These are phyloP conservation scores for Prillingera fragicola DNA, from an alignment of 1,284 basidiomycete genomes.

Conservation along the genomic window DNA sequence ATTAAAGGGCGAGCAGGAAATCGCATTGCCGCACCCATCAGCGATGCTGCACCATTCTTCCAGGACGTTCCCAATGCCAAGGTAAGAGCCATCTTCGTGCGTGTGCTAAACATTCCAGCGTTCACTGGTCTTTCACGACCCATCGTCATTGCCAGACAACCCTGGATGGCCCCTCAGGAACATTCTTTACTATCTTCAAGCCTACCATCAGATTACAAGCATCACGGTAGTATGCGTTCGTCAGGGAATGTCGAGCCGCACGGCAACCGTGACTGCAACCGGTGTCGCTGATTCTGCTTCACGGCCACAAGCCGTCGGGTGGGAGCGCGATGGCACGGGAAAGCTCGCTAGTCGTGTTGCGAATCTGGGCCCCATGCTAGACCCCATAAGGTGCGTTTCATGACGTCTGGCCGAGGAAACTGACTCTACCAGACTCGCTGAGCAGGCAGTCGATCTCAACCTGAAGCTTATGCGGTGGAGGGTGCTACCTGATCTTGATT, in stretches of 20 bases:
- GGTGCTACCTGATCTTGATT: constrained; percentile 79
- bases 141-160: constrained; percentile 67
- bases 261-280: no score
- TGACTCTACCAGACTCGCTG: constrained; percentile 62
- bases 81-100: constrained; percentile 35
- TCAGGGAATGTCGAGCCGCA: constrained; percentile 37
- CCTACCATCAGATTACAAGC: constrained; percentile 51
- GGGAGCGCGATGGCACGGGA: constrained; percentile 83
- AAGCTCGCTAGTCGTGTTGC: constrained; percentile 84
- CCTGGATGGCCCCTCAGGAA: constrained; percentile 96
- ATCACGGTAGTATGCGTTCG: constrained; percentile 73
- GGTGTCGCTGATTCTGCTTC: no score
- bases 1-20: constrained; percentile 24
- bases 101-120: constrained; percentile 48
- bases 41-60: constrained; percentile 58
- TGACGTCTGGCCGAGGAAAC: not conserved
- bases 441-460: constrained; percentile 94
- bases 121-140: constrained; percentile 74
- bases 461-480: constrained; percentile 98
- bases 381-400: constrained; percentile 59
- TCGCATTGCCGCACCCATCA: constrained; percentile 53
- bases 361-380: constrained; percentile 93
- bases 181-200: constrained; percentile 71
- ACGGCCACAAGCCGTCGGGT: constrained; percentile 65
- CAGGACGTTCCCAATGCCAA: constrained; percentile 46